phyloP scores from a whole-genome alignment of 352 stramenopile genomes.

The Stramenopiles sp. region DNA sequence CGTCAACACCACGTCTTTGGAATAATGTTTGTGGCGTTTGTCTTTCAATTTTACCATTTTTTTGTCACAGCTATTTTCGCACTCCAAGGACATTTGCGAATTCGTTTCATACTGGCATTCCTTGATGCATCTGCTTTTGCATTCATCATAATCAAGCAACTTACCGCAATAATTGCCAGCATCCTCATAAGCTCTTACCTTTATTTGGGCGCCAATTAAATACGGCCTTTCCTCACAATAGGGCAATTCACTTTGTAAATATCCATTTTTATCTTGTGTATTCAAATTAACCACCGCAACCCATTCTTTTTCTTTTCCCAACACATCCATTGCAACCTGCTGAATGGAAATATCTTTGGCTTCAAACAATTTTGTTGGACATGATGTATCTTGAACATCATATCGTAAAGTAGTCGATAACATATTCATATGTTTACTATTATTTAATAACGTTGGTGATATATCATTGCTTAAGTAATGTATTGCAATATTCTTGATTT shows the following conservation, averaged over 20 bases:
- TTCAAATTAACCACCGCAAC: background rate
- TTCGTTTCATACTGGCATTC: background rate
- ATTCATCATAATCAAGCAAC: background rate
- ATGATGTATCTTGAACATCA: background rate
- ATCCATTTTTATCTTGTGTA: background rate
- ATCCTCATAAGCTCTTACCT: background rate
- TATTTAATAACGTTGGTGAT: background rate
- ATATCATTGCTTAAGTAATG: background rate
- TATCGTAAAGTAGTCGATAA: background rate
- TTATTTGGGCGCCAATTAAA: background rate
- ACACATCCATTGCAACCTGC: background rate
- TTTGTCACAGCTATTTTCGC: background rate
- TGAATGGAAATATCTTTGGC: constrained; percentile 1
- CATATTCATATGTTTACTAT: background rate
- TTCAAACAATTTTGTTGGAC: background rate
- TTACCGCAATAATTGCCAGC: background rate
- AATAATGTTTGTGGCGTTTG: background rate
- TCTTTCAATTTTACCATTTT: constrained; percentile 1
- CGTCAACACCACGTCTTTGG: background rate
- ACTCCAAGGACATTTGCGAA: background rate
- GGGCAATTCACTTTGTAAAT: background rate
- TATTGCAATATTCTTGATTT: background rate
- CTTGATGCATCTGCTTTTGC: background rate
- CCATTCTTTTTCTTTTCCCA: background rate
- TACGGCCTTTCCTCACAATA: background rate